Conservation (phyloP, 2,329 filamentous ascomycete species). For the Tolypocladium inflatum region DNA sequence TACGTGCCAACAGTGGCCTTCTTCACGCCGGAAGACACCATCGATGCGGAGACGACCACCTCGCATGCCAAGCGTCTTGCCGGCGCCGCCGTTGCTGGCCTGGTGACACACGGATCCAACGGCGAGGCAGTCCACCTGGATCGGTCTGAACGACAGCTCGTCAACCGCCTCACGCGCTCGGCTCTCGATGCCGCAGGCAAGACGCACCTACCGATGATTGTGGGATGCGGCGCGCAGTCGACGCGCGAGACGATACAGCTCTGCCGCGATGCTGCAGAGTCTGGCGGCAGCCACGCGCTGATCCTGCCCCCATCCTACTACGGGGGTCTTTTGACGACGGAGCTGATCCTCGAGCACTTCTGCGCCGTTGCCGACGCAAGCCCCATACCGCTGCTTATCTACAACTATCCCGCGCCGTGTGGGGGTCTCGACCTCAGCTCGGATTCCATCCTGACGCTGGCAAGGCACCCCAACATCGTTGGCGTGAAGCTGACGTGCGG, state of each 20-base stretch:
- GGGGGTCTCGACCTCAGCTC: constrained; percentile 48
- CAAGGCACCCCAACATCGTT: constrained; percentile 46
- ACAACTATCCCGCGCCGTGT: constrained; percentile 53
- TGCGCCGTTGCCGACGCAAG: constrained; percentile 46
- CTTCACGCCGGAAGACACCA: constrained; percentile 43
- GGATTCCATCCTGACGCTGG: constrained; percentile 43
- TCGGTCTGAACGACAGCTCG: constrained; percentile 51
- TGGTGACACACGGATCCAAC: constrained; percentile 63
- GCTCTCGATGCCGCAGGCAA: constrained; percentile 50
- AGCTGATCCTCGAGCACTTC: constrained; percentile 53
- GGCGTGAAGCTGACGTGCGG: constrained; percentile 56
- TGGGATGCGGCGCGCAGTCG: constrained; percentile 60
- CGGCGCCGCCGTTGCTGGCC: constrained; percentile 52
- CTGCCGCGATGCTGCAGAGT: constrained; percentile 51
- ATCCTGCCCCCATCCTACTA: constrained; percentile 64
- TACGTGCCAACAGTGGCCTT: constrained; percentile 58
- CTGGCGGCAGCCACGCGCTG: constrained; percentile 58
- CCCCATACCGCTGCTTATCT: constrained; percentile 50
- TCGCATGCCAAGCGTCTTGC: constrained; percentile 50
- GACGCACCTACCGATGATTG: constrained; percentile 50
- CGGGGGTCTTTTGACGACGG: constrained; percentile 46
- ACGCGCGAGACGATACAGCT: constrained; percentile 58
- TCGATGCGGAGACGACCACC: constrained; percentile 42
- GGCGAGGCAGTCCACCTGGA: constrained; percentile 65
- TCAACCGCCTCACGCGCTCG: constrained; percentile 52